A percentile compares a stretch with the other conserved stretches of the same genome.
phyloP scores from a whole-genome alignment of 441 rosid species.

The Erodium trifolium region DNA sequence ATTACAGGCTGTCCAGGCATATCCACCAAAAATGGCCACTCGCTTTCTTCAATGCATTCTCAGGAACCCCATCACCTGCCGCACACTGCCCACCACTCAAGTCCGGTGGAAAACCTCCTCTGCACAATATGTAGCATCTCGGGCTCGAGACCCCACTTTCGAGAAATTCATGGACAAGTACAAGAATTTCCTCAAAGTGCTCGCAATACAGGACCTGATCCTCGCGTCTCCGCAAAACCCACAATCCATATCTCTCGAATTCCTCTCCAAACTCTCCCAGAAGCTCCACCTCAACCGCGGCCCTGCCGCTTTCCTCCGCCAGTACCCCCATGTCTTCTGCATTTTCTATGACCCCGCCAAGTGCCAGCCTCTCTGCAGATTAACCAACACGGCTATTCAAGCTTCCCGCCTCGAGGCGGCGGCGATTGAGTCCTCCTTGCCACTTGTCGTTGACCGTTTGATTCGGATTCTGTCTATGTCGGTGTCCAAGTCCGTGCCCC shows the following conservation, averaged over 20 bases:
- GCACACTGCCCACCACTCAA: background rate
- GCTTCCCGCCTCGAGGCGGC: conserved; percentile 51
- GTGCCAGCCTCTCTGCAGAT: conserved; percentile 51
- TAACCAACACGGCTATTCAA: conserved; percentile 43
- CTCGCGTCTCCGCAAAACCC: conserved; percentile 49
- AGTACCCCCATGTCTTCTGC: conserved; percentile 65
- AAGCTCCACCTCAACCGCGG: conserved; percentile 79
- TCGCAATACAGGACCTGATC: conserved; percentile 66
- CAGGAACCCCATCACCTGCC: background rate
- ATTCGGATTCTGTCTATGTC: conserved; percentile 63
- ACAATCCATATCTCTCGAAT: conserved; percentile 59
- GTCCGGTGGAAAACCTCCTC: conserved; percentile 55
- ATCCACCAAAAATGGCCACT: conserved; percentile 14
- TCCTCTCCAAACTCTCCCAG: conserved; percentile 69
- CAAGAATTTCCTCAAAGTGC: conserved; percentile 65
- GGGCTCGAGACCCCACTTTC: conserved; percentile 66
- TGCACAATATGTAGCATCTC: conserved; percentile 57
- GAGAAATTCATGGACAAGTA: conserved; percentile 81
- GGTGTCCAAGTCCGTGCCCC: conserved; percentile 53
- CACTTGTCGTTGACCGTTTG: conserved; percentile 47
- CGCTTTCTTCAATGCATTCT: background rate
- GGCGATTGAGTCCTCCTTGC: conserved; percentile 36
- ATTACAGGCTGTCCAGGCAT: conserved; percentile 61
- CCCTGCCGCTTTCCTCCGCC: conserved; percentile 57
- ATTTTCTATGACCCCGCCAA: conserved; percentile 47